phyloP scores from a whole-genome alignment of 2,329 filamentous ascomycete genomes.

The Neofusicoccum laricinum region DNA sequence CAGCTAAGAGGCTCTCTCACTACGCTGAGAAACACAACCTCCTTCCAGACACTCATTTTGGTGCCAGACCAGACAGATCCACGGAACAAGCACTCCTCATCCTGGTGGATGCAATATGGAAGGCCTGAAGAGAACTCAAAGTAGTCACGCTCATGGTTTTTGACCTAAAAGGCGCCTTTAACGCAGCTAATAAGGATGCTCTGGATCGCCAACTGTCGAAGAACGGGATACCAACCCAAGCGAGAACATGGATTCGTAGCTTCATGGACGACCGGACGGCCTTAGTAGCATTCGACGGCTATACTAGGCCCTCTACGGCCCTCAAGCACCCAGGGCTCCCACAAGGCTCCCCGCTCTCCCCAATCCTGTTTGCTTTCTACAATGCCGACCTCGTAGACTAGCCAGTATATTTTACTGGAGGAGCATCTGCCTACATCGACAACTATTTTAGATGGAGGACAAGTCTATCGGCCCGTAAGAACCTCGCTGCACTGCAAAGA shows the following conservation, averaged over 20 bases:
- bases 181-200: background rate
- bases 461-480: constrained; percentile 19
- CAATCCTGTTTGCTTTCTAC: constrained; percentile 7
- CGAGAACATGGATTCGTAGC: background rate
- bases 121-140: background rate
- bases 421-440: constrained; percentile 10
- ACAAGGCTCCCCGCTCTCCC: background rate
- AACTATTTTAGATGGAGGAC: constrained; percentile 19
- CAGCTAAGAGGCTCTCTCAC: constrained; percentile 22
- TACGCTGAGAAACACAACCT: constrained; percentile 21
- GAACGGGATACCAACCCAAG: background rate
- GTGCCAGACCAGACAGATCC: constrained; percentile 21
- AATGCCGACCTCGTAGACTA: constrained; percentile 4
- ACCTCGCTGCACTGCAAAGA: background rate
- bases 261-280: background rate
- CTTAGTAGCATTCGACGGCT: background rate
- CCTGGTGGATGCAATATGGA: constrained; percentile 12
- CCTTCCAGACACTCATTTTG: constrained; percentile 24
- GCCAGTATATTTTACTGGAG: background rate
- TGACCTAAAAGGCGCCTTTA: constrained; percentile 8
- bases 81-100: constrained; percentile 25
- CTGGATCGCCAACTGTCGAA: background rate
- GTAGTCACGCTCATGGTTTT: background rate
- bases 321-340: background rate
- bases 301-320: background rate